phyloP scores from a whole-genome alignment of 2,329 filamentous ascomycete species.

The Aphanoascus verrucosus region DNA sequence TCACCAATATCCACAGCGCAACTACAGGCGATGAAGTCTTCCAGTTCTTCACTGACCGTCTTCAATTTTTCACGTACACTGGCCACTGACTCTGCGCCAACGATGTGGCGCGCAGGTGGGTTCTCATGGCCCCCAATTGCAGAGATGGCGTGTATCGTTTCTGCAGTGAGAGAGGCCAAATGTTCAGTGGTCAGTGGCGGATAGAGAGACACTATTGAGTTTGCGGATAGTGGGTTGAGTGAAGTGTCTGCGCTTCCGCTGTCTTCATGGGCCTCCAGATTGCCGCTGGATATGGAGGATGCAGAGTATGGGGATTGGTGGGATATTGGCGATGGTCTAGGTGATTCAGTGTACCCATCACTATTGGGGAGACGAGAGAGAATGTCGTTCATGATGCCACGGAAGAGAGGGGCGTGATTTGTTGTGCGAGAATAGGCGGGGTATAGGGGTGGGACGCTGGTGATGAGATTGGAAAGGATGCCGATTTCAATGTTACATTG shows the following conservation, averaged over 20 bases:
- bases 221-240: conserved; percentile 27
- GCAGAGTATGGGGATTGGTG: background rate
- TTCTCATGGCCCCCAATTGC: conserved; percentile 94
- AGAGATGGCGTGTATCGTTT: conserved; percentile 82
- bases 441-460: conserved; percentile 65
- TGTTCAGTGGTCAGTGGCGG: conserved; percentile 59
- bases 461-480: conserved; percentile 75
- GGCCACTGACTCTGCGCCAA: conserved; percentile 75
- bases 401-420: conserved; percentile 67
- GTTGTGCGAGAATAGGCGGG: conserved; percentile 56
- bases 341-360: conserved; percentile 29
- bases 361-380: conserved; percentile 65
- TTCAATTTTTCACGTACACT: conserved; percentile 94
- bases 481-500: conserved; percentile 91
- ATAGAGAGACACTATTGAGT: conserved; percentile 55
- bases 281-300: conserved; percentile 2
- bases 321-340: conserved; percentile 6
- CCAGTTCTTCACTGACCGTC: conserved; percentile 88
- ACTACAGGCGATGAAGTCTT: conserved; percentile 90
- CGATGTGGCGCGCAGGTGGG: conserved; percentile 85
- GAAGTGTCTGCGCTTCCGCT: conserved; percentile 13
- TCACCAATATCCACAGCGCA: conserved; percentile 57
- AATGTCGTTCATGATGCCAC: conserved; percentile 71
- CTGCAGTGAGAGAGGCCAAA: conserved; percentile 64
- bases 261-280: conserved; percentile 4